Evolutionary conservation across 345 rosid genomes (phyloP).

Genomic region (Syzygium jambos): DNA sequence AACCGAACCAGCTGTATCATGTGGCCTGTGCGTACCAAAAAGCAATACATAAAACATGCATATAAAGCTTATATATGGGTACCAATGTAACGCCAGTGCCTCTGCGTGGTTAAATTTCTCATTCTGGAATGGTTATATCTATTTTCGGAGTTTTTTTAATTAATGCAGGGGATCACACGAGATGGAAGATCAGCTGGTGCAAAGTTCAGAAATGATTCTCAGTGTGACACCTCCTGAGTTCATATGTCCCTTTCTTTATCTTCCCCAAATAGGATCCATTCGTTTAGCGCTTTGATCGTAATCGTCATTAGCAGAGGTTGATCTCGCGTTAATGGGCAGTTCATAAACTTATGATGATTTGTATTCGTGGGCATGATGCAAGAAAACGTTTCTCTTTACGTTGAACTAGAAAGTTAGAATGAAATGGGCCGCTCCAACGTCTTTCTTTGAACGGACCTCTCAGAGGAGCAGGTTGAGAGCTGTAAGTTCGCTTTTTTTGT

Average conservation of each 20-base stretch:
- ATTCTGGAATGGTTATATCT: neutral
- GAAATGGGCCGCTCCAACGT: neutral
- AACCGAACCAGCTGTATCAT: neutral
- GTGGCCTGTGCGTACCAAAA: neutral
- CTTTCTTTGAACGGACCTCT: neutral
- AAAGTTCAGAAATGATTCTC: neutral
- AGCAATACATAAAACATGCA: neutral
- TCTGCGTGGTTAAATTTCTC: neutral
- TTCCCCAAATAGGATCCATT: neutral
- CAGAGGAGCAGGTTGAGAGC: neutral
- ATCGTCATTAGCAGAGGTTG: neutral
- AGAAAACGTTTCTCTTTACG: neutral
- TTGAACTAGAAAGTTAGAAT: neutral
- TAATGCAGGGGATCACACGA: neutral
- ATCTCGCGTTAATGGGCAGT: neutral
- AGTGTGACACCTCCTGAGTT: neutral
- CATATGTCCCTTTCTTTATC: neutral
- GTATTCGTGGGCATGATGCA: neutral
- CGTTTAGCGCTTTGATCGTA: neutral
- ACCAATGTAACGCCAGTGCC: neutral
- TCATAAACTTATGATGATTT: neutral
- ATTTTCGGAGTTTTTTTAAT: neutral
- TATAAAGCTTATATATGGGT: neutral
- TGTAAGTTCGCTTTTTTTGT: neutral
- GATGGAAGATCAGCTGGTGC: neutral